Conservation (phyloP, 2,329 filamentous ascomycete genomes). For the Penicillium decumbens region DNA sequence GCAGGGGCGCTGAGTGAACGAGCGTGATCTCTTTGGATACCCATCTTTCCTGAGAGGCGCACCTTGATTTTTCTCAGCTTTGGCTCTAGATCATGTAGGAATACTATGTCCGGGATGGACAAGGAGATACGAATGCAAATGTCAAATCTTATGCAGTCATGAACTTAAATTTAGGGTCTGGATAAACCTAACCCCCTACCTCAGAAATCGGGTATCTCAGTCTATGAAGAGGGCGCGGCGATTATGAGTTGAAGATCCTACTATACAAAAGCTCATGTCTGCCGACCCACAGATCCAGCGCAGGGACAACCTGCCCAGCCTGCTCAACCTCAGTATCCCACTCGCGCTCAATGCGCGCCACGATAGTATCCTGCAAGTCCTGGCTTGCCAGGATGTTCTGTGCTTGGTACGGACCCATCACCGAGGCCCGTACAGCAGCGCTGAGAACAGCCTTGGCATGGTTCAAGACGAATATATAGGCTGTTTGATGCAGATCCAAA, state of each 20-base stretch:
- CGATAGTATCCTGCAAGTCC: conserved; percentile 51
- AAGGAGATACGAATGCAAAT: conserved; percentile 24
- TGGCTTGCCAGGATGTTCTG: conserved; percentile 55
- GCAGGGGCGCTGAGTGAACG: conserved; percentile 14
- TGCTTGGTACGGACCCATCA: conserved; percentile 63
- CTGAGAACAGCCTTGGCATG: conserved; percentile 61
- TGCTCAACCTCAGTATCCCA: conserved; percentile 50
- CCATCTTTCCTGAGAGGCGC: conserved; percentile 19
- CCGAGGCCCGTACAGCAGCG: conserved; percentile 58
- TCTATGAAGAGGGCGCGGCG: no score
- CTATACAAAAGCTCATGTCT: conserved; percentile 63
- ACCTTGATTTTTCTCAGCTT: conserved; percentile 14
- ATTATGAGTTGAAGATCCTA: conserved; percentile 61
- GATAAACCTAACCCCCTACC: no score
- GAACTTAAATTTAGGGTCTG: background rate
- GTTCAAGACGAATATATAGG: conserved; percentile 60
- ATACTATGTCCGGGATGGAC: conserved; percentile 24
- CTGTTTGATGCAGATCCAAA: conserved; percentile 50
- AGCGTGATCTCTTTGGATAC: conserved; percentile 28
- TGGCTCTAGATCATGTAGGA: conserved; percentile 32
- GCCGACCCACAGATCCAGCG: conserved; percentile 61
- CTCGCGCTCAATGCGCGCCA: conserved; percentile 46
- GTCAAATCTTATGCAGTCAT: conserved; percentile 19
- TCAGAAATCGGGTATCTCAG: no score
- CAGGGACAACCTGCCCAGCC: conserved; percentile 58